Evolutionary conservation across 2,329 filamentous ascomycete genomes (phyloP).

Genomic region (Tolypocladium capitatum): DNA sequence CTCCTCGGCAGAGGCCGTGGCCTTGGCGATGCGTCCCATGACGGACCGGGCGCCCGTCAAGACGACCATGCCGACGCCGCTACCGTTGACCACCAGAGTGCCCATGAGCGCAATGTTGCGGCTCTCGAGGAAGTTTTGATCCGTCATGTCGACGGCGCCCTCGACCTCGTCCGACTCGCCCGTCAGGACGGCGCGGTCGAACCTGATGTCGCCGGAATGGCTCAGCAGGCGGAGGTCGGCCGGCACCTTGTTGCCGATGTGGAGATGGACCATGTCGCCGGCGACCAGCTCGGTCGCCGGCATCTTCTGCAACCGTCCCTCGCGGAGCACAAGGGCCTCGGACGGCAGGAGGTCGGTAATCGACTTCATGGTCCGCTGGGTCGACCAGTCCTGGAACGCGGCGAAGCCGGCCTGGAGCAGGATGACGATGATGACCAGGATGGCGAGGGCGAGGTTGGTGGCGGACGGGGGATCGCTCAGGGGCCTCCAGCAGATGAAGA

Average conservation of each 20-base stretch:
- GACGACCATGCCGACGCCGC: constrained; percentile 24
- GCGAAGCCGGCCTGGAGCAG: constrained; percentile 31
- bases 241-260: constrained; percentile 33
- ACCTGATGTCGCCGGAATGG: constrained; percentile 27
- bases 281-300: constrained; percentile 28
- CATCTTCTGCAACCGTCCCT: constrained; percentile 26
- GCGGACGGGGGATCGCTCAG: constrained; percentile 28
- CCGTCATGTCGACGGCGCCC: constrained; percentile 24
- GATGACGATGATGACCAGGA: constrained; percentile 33
- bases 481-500: constrained; percentile 35
- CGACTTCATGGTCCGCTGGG: constrained; percentile 30
- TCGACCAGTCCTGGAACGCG: constrained; percentile 35
- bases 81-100: constrained; percentile 27
- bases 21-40: constrained; percentile 27
- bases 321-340: constrained; percentile 28
- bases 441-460: constrained; percentile 30
- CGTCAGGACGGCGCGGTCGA: constrained; percentile 27
- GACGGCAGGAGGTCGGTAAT: constrained; percentile 31
- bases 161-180: constrained; percentile 28
- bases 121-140: constrained; percentile 27
- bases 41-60: constrained; percentile 25
- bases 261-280: constrained; percentile 31
- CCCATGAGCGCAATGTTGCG: constrained; percentile 31
- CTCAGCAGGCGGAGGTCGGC: constrained; percentile 30
- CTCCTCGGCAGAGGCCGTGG: constrained; percentile 22